Evolutionary conservation across 768 basidiomycete genomes (phyloP).

Genomic region (Collybia nuda): DNA sequence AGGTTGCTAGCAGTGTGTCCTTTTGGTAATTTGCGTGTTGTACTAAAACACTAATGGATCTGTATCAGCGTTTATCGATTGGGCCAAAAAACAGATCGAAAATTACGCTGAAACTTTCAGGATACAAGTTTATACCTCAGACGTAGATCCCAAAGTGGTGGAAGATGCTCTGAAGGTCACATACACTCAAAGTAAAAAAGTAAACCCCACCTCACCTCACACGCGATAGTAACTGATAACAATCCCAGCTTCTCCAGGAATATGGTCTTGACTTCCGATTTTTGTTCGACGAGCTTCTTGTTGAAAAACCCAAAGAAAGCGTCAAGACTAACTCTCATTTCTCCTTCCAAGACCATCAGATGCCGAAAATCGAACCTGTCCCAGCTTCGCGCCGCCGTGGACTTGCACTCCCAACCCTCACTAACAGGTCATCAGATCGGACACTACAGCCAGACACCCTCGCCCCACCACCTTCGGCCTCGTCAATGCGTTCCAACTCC

Average conservation of each 20-base stretch:
- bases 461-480: conserved; percentile 13
- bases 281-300: conserved; percentile 76
- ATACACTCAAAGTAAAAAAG: conserved; percentile 81
- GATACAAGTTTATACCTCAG: conserved; percentile 88
- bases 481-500: conserved; percentile 13
- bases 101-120: conserved; percentile 82
- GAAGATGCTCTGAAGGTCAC: conserved; percentile 81
- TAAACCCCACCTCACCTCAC: conserved; percentile 22
- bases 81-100: conserved; percentile 88
- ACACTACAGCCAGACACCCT: conserved; percentile 10
- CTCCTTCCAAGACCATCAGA: conserved; percentile 27
- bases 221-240: neutral
- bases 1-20: conserved; percentile 78
- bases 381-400: conserved; percentile 15
- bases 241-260: conserved; percentile 76
- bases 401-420: conserved; percentile 4
- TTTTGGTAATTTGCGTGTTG: neutral
- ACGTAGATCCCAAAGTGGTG: conserved; percentile 66
- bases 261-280: conserved; percentile 94
- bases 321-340: conserved; percentile 26
- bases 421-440: neutral
- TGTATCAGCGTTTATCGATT: conserved; percentile 84
- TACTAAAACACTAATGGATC: neutral
- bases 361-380: conserved; percentile 22
- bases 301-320: conserved; percentile 44